Evolutionary conservation across 352 stramenopile genomes (phyloP).

Genomic region (Phytophthora fragariaefolia): DNA sequence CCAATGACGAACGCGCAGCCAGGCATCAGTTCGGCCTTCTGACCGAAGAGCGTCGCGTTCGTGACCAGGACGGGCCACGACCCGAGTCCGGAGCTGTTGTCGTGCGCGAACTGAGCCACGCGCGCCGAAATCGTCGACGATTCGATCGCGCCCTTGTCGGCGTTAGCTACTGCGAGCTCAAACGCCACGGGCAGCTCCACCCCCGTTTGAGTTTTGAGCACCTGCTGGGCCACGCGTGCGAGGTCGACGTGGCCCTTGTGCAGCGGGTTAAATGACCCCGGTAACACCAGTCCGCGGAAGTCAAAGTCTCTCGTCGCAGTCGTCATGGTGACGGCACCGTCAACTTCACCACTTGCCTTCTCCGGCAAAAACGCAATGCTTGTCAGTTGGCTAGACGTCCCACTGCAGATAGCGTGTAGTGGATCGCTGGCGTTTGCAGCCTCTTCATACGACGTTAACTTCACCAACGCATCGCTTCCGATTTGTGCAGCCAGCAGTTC

Average conservation of each 20-base stretch:
- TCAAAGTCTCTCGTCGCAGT: conserved; percentile 42
- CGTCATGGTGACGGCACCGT: conserved; percentile 3
- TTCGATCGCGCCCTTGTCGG: conserved; percentile 77
- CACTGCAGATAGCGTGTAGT: conserved; percentile 37
- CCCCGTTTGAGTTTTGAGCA: conserved; percentile 41
- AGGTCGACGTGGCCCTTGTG: conserved; percentile 78
- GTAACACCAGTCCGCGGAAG: conserved; percentile 70
- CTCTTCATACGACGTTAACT: conserved; percentile 15
- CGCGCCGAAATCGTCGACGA: conserved; percentile 46
- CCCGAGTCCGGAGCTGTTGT: conserved; percentile 24
- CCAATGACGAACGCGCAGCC: conserved; percentile 88
- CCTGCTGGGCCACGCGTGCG: conserved; percentile 49
- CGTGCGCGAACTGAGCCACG: conserved; percentile 57
- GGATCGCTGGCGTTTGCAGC: conserved; percentile 18
- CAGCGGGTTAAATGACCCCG: conserved; percentile 87
- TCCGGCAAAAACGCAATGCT: conserved; percentile 62
- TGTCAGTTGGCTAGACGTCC: conserved; percentile 28
- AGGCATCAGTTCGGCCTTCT: conserved; percentile 84
- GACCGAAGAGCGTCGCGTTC: conserved; percentile 75
- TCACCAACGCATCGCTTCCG: conserved; percentile 37
- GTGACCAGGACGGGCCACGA: conserved; percentile 80
- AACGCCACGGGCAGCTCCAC: conserved; percentile 61
- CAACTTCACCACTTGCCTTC: neutral
- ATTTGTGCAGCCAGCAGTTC: conserved; percentile 39
- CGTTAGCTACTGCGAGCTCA: conserved; percentile 79